Percentiles rank a stretch among this genome's conserved stretches.
These are phyloP conservation scores for Lagerstroemia speciosa DNA, from an alignment of 345 rosid species.

Conservation along the genomic window DNA sequence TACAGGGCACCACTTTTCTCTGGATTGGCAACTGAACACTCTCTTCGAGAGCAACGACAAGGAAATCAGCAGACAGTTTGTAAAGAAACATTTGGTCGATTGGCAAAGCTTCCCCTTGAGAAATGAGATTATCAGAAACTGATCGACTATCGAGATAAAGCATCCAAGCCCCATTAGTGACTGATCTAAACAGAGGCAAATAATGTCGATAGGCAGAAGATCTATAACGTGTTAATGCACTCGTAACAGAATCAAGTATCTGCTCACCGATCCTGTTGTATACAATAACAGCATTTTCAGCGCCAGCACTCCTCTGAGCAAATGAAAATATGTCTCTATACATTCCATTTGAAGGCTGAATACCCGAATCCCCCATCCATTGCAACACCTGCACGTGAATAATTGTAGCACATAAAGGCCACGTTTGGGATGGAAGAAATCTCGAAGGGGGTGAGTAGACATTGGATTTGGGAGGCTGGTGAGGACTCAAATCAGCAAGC, in stretches of 20 bases:
- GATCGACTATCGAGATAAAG: not conserved
- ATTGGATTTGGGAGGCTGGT: not conserved
- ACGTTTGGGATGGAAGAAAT: not conserved
- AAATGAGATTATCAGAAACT: not conserved
- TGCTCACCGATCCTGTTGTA: conserved; percentile 54
- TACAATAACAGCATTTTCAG: conserved; percentile 46
- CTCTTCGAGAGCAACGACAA: not conserved
- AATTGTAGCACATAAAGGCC: not conserved
- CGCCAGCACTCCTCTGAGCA: conserved; percentile 56
- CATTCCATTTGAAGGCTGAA: conserved; percentile 66
- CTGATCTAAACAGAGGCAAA: not conserved
- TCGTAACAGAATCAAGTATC: conserved; percentile 6
- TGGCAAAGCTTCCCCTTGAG: not conserved
- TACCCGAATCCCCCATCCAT: conserved; percentile 76
- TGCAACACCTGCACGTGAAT: conserved; percentile 48
- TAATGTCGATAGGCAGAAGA: not conserved
- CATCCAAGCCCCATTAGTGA: not conserved
- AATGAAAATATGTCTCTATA: conserved; percentile 48
- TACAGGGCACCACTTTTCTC: not conserved
- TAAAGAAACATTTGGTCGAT: too few species aligned
- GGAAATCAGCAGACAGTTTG: not conserved
- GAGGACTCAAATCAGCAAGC: not conserved
- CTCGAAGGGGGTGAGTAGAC: not conserved
- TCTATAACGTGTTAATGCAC: not conserved
- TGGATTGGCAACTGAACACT: not conserved